phyloP scores from a whole-genome alignment of 768 basidiomycete species.

The Coprinellus micaceus region DNA sequence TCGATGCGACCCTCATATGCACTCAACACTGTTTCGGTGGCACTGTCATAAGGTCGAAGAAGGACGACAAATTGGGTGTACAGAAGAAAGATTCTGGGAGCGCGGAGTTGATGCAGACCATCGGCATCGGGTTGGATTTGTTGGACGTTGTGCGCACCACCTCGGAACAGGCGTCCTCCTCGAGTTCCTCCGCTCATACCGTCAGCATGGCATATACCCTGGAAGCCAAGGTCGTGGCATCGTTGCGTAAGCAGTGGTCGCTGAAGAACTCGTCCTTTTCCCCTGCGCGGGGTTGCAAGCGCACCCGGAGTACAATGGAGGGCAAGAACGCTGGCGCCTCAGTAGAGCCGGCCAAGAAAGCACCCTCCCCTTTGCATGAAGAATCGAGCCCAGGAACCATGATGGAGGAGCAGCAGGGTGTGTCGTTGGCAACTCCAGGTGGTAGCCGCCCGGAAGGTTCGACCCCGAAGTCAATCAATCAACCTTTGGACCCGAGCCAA shows the following conservation, averaged over 20 bases:
- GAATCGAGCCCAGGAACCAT: too few species aligned
- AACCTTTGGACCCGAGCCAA: too few species aligned
- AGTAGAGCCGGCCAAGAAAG: too few species aligned
- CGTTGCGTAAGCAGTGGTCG: background rate
- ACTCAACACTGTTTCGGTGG: background rate
- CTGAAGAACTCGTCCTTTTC: background rate
- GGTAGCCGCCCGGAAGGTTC: too few species aligned
- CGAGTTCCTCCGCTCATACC: background rate
- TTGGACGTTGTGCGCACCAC: background rate
- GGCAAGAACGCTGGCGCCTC: too few species aligned
- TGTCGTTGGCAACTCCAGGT: too few species aligned
- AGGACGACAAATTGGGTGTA: background rate
- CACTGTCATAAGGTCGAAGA: background rate
- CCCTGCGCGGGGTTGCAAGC: background rate
- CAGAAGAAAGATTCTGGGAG: background rate
- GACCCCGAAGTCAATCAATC: too few species aligned
- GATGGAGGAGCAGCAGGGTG: too few species aligned
- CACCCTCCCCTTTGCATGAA: too few species aligned
- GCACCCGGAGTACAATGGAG: background rate
- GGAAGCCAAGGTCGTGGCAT: background rate
- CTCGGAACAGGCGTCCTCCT: conserved; percentile 1
- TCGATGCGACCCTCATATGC: conserved; percentile 5
- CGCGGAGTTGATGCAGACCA: conserved; percentile 7
- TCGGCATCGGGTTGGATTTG: conserved; percentile 1
- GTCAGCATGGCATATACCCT: background rate